Conservation (phyloP, 2,329 filamentous ascomycete genomes). For the Blastomyces gilchristii region DNA sequence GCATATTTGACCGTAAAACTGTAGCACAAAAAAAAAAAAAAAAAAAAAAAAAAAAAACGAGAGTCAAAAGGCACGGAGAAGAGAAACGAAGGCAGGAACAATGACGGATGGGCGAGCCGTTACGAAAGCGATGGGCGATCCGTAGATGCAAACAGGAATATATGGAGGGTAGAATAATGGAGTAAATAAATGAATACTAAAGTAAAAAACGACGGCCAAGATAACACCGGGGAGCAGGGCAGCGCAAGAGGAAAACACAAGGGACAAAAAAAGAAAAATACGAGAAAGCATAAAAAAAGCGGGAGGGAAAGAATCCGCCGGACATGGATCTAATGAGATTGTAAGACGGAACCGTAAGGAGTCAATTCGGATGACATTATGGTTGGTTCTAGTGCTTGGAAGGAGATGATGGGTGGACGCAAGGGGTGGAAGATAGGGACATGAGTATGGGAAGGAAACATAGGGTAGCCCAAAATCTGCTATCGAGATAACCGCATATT, state of each 20-base stretch:
- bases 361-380: neutral
- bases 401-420: neutral
- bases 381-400: neutral
- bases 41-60: neutral
- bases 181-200: constrained; percentile 14
- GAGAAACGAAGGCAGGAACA: neutral
- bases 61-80: neutral
- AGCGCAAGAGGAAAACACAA: constrained; percentile 27
- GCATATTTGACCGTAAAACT: neutral
- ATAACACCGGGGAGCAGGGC: constrained; percentile 18
- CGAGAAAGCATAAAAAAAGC: constrained; percentile 16
- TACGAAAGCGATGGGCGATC: neutral
- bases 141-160: constrained; percentile 1
- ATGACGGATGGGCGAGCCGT: neutral
- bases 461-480: constrained; percentile 4
- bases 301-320: constrained; percentile 8
- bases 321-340: constrained; percentile 11
- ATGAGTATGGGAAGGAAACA: neutral
- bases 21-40: neutral
- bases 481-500: neutral
- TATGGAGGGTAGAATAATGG: constrained; percentile 11
- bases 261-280: constrained; percentile 23
- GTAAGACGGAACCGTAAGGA: neutral
- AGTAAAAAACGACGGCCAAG: constrained; percentile 23
- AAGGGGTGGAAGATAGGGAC: neutral